Base-by-base conservation (phyloP, 2,329 filamentous ascomycete species). In the Penicillium expansum region DNA sequence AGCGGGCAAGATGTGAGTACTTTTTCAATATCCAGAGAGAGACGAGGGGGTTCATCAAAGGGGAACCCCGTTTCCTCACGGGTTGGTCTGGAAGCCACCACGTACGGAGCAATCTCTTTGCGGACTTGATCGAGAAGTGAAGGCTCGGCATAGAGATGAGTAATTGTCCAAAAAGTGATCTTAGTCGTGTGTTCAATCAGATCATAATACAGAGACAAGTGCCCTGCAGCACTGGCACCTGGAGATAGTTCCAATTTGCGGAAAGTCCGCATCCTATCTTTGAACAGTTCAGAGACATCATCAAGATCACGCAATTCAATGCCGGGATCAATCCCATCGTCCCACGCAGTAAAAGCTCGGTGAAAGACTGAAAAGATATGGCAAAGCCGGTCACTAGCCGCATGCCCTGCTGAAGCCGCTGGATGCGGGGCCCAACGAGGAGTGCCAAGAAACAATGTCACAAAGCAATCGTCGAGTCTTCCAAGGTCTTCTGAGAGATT, bases 371-470 rank as follows among this genome's bases (percentile, higher is more conserved):
- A 69, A 42, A 82, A 64, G 10, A 72, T 69, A 48, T 73, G 61
- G 35, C 76, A 66, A 29, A 82, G 63, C 45, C 75, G 72, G 29
- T 73, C 71, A 11, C 80, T 73, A 18, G 79, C 77, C 37, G 78
- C 73, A 62, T 81, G 76, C 10, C 82, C 80, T 29, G 74, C 70
- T 4, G 77, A 77, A 11, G 83, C 69, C 0, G 76, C 74, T 2
- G 82, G 82, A 27, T 82, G 72, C 4, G 84, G 84, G 18, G 80
- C 68, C 75, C 82, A 83, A 22, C 81, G 77, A 14, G 84, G 83
- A 5, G 84, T 66, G 0, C 85, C 85, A 10, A 81, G 74, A 3
- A 82, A 73, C 29, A 88, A 74, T 20, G 78, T 76, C 43, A 80
- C 77, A 64, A 85, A 83, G 5, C 79, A 80, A 20, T 72, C 69